These are phyloP conservation scores for Pharus latifolius DNA, from an alignment of 176 grass and related monocot genomes.

Conservation along the genomic window DNA sequence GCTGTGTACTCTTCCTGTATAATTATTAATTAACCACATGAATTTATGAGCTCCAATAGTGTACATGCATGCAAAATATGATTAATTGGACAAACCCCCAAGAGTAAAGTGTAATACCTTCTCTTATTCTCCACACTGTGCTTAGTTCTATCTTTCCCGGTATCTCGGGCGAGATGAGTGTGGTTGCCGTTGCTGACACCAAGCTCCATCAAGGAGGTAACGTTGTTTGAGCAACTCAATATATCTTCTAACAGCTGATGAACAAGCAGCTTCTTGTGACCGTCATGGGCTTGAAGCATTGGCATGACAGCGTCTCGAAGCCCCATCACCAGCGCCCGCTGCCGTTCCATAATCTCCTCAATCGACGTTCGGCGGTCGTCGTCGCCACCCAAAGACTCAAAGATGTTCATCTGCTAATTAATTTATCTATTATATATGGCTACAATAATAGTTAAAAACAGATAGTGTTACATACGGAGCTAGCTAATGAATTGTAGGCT, in stretches of 20 bases:
- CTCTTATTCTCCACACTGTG: neutral
- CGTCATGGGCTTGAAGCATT: slow-evolving; percentile 6
- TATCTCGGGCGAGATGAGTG: neutral
- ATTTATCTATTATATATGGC: too few species aligned
- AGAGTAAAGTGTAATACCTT: neutral
- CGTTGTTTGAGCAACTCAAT: slow-evolving; percentile 30
- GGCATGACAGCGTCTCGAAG: slow-evolving; percentile 32
- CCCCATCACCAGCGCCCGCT: slow-evolving; percentile 32
- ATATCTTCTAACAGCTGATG: slow-evolving; percentile 20
- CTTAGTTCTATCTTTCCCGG: neutral
- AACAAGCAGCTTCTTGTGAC: neutral
- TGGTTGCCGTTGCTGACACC: too few species aligned
- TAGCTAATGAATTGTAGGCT: too few species aligned
- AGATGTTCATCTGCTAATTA: too few species aligned
- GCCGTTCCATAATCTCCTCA: slow-evolving; percentile 27
- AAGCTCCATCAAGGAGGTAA: too few species aligned
- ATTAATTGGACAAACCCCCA: too few species aligned
- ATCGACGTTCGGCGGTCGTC: neutral
- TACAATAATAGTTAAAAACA: too few species aligned
- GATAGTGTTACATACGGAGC: too few species aligned
- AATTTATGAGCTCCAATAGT: too few species aligned
- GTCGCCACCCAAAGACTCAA: too few species aligned
- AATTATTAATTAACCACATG: too few species aligned
- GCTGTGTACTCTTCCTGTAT: neutral
- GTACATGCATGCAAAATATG: neutral